Base-by-base conservation (phyloP, 23 red algal genomes). In the Cyanidium caldarium region DNA sequence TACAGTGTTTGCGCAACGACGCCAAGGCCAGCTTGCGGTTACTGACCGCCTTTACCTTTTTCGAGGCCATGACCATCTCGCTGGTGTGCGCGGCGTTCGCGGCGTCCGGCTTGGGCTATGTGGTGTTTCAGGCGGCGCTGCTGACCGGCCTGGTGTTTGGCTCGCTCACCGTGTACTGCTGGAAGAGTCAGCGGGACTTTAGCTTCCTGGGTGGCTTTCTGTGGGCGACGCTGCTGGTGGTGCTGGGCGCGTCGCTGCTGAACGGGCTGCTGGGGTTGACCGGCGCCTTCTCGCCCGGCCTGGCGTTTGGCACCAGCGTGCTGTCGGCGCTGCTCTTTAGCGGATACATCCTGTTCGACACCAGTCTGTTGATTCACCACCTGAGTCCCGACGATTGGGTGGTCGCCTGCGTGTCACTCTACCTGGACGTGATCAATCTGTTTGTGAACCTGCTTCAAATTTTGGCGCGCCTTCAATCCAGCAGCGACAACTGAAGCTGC, bases 291-390 rank as follows among this genome's bases (percentile, higher is more conserved):
- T 75, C 70, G 34, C 37, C 70, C 30, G 44, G 40, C 37, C 70
- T 82, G 40, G 36, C 45, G 12, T 88, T 98, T 69, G 42, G 78
- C 21, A 79, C 88, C 44, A 69, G 83, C 30, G 78, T 75, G 20
- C 69, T 72, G 40, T 80, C 78, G 20, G 73, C 71, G 65, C 46
- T 88, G 2, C 23, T 98, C 2, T 88, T 98, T 38, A 72, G 65
- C 40, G 80, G 86, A n/a, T 98, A 85, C 57, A 98, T 98, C 41
- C 80, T 98, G 34, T 98, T 82, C 45, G 92, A 98, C 77, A 88
- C 80, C 44, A 83, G 57, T n/a, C 31, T 86, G 72, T 78, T 98
- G 42, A 98, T 98, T 51, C 76, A 98, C 65, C 77, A 75, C 13
- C 41, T 88, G 44, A 69, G 78, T 17, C 84, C 92, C 14, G 92